Base-by-base conservation (phyloP, 768 basidiomycete species). In the Mycena alexandri region DNA sequence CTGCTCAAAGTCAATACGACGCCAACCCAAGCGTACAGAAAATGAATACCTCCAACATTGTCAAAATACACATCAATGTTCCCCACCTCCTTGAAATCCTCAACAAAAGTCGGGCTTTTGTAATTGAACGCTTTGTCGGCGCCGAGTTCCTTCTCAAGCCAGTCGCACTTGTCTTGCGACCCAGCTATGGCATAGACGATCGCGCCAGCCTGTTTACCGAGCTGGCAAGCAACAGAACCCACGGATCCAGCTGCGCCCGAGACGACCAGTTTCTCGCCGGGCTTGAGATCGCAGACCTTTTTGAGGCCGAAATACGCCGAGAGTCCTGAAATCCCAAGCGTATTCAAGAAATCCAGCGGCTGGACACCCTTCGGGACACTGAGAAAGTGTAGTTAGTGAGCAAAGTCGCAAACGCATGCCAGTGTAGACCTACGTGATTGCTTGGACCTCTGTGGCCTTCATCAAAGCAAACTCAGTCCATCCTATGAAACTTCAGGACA, bases 221-320 rank as follows among this genome's bases (percentile, higher is more conserved):
- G 83, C 71, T 96, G 95, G 78, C 94, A 95, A 13, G 84, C 93
- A 61, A 94, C 77, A 12, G 89, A 87, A n/a, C 95, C 94, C 12
- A 94, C 93, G 0, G 95, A 90, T 11, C 96, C 96, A 11, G 97
- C 96, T 2, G 96, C 96, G n/a, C 95, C 96, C 0, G 94, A 94
- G 19, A 88, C 91, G 24, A 98, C 85, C 54, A 97, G 86, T 0
- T 87, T 93, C 66, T 98, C 95, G 16, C 95, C 95, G 0, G 89
- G 77, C 76, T 96, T 93, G 73, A 96, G 77, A 65, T 93, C 78
- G 16, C 90, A 94, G 50, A 97, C 83, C 52, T 94, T 93, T 76
- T 89, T 83, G 34, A 98, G 83, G 11, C 96, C 95, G 69, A 96
- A 94, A 77, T 96, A 98, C 7, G 96, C 96, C 8, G 96, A 96